Conservation (phyloP, 345 rosid species). For the Citrus australasica region DNA sequence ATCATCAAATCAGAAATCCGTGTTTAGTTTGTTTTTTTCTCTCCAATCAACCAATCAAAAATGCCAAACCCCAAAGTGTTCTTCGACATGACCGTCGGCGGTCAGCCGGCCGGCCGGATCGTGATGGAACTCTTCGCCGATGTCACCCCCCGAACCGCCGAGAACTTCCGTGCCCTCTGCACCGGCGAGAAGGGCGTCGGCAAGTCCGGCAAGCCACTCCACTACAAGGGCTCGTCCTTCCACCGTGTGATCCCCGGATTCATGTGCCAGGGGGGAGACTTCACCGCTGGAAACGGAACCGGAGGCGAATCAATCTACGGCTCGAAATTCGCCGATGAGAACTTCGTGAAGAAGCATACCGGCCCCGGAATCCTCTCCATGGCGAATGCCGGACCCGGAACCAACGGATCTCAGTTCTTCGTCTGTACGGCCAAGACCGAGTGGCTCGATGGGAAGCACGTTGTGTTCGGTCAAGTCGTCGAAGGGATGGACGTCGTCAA, state of each 20-base stretch:
- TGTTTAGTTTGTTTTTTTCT: not conserved
- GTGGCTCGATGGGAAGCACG: constrained; percentile 85
- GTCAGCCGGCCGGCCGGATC: constrained; percentile 44
- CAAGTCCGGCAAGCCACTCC: constrained; percentile 60
- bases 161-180: constrained; percentile 87
- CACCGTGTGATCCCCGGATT: constrained; percentile 79
- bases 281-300: constrained; percentile 75
- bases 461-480: constrained; percentile 68
- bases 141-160: constrained; percentile 52
- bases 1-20: not conserved
- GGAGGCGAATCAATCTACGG: constrained; percentile 91
- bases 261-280: constrained; percentile 93
- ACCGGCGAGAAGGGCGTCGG: constrained; percentile 74
- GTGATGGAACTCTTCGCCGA: constrained; percentile 76
- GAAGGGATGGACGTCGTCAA: constrained; percentile 64
- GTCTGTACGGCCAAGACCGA: constrained; percentile 56
- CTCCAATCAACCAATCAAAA: no score
- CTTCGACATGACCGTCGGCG: constrained; percentile 59
- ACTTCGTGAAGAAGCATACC: constrained; percentile 72
- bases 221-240: constrained; percentile 74
- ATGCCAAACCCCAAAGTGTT: constrained; percentile 60
- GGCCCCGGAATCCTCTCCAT: constrained; percentile 71
- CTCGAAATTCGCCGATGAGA: constrained; percentile 62
- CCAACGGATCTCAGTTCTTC: constrained; percentile 81
- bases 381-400: constrained; percentile 74